phyloP scores from a whole-genome alignment of 495 filamentous ascomycete genomes.

The Lasiosphaeria hispida region DNA sequence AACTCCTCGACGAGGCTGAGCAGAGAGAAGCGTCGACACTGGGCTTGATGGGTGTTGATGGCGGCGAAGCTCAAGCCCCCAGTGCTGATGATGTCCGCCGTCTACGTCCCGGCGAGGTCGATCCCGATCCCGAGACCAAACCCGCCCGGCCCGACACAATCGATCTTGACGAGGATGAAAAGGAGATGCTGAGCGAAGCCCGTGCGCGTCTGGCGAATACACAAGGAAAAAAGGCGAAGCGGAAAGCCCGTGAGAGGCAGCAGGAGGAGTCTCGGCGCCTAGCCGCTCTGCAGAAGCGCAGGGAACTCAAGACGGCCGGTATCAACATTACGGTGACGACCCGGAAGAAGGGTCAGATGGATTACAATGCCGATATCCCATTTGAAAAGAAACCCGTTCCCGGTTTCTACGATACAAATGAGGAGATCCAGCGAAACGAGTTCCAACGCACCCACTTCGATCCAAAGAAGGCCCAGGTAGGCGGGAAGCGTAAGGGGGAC shows the following conservation, averaged over 20 bases:
- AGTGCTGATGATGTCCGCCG: constrained; percentile 91
- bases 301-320: constrained; percentile 93
- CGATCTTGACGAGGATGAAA: constrained; percentile 97
- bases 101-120: constrained; percentile 87
- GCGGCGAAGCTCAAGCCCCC: constrained; percentile 82
- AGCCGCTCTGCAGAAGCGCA: constrained; percentile 88
- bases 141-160: constrained; percentile 97
- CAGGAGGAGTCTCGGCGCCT: constrained; percentile 89
- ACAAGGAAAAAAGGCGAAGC: constrained; percentile 98
- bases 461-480: constrained; percentile 88
- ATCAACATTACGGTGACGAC: constrained; percentile 98
- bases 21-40: constrained; percentile 77
- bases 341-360: constrained; percentile 93
- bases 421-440: constrained; percentile 80
- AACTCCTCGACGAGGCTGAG: constrained; percentile 92
- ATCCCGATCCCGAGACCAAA: constrained; percentile 94
- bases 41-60: constrained; percentile 82
- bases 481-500: constrained; percentile 93
- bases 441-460: constrained; percentile 85
- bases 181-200: constrained; percentile 98
- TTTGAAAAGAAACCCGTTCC: constrained; percentile 89
- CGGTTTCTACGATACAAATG: constrained; percentile 90
- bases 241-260: constrained; percentile 93
- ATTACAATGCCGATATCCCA: constrained; percentile 98
- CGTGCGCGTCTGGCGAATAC: constrained; percentile 95